Percentiles rank a stretch among this genome's conserved stretches.
Evolutionary conservation across 1,139 yeast species (phyloP).

Genomic region (Geotrichum siamense): DNA sequence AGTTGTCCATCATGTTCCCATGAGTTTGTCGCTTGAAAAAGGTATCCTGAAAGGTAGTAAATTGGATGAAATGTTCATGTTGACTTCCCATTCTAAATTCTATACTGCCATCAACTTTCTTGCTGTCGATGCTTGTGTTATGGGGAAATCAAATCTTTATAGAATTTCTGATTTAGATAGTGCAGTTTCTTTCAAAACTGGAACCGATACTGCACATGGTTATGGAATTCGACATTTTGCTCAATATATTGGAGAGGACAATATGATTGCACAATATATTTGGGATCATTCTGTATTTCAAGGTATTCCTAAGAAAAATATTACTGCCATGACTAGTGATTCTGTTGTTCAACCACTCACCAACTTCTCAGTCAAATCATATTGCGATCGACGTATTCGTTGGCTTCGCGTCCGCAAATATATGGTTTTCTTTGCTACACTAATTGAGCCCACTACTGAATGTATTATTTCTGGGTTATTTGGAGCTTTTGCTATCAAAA

Average conservation of each 20-base stretch:
- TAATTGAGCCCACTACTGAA: constrained; percentile 83
- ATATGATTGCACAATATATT: constrained; percentile 81
- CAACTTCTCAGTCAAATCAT: constrained; percentile 42
- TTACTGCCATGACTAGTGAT: constrained; percentile 70
- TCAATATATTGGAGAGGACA: constrained; percentile 82
- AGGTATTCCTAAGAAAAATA: background rate
- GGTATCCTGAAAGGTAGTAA: constrained; percentile 49
- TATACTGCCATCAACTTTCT: constrained; percentile 70
- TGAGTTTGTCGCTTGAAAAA: constrained; percentile 44
- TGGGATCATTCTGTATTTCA: constrained; percentile 65
- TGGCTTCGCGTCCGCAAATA: constrained; percentile 84
- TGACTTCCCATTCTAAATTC: constrained; percentile 79
- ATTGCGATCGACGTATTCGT: constrained; percentile 60
- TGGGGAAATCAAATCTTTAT: constrained; percentile 84
- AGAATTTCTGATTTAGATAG: constrained; percentile 59
- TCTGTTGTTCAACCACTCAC: constrained; percentile 74
- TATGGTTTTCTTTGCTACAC: constrained; percentile 80
- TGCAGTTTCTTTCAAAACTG: constrained; percentile 41
- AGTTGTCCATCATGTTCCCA: constrained; percentile 72
- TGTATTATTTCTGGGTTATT: constrained; percentile 54
- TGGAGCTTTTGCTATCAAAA: constrained; percentile 54
- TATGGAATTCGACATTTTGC: constrained; percentile 66
- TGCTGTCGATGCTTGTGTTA: constrained; percentile 84
- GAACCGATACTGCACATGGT: constrained; percentile 19
- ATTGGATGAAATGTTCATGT: constrained; percentile 78